phyloP scores from a whole-genome alignment of 306 rosid species.

The Trifolium fragiferum region DNA sequence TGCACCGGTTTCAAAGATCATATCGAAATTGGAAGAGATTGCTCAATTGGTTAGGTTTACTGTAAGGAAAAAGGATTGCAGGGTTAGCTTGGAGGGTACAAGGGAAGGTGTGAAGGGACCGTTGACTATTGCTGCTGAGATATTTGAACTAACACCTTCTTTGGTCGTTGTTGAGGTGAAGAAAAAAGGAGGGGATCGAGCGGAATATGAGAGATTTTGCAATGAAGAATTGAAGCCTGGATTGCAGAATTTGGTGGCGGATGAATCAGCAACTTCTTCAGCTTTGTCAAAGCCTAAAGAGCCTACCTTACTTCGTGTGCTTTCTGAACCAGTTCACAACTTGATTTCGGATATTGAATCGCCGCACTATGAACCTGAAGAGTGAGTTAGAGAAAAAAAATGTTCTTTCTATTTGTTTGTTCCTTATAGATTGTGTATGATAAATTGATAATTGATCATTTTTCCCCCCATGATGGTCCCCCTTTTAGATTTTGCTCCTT shows the following conservation, averaged over 20 bases:
- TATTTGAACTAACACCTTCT: constrained; percentile 77
- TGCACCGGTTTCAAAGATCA: constrained; percentile 72
- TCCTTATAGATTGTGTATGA: constrained; percentile 46
- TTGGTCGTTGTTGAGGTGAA: constrained; percentile 88
- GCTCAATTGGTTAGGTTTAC: constrained; percentile 72
- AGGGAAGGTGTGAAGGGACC: constrained; percentile 89
- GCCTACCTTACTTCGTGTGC: constrained; percentile 33
- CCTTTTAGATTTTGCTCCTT: constrained; percentile 48
- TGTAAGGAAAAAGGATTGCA: constrained; percentile 90
- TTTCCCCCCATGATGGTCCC: constrained; percentile 35
- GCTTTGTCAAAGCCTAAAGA: constrained; percentile 40
- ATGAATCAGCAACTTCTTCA: constrained; percentile 57
- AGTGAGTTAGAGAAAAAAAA: constrained; percentile 37
- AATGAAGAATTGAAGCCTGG: constrained; percentile 69
- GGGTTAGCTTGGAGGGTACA: constrained; percentile 85
- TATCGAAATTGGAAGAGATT: constrained; percentile 85
- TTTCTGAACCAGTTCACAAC: constrained; percentile 34
- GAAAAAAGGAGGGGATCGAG: constrained; percentile 85
- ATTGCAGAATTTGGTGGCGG: constrained; percentile 62
- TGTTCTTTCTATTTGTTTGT: constrained; percentile 31
- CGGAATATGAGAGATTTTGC: constrained; percentile 76
- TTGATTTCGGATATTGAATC: constrained; percentile 8
- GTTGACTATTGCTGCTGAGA: constrained; percentile 82
- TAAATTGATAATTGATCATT: constrained; percentile 43
- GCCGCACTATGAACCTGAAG: constrained; percentile 25